Evolutionary conservation across 306 rosid genomes (phyloP).

Genomic region (Ammopiptanthus mongolicus): DNA sequence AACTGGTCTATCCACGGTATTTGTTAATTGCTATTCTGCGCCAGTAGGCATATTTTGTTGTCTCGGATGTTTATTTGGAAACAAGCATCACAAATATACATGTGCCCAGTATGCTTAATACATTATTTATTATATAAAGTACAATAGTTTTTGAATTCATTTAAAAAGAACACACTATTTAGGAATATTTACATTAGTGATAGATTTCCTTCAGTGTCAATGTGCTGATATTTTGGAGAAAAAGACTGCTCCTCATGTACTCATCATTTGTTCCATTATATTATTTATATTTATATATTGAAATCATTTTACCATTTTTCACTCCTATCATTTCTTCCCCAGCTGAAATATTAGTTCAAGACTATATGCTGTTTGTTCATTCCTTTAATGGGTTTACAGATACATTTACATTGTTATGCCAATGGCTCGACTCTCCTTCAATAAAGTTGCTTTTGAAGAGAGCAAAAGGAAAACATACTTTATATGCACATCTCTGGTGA

Average conservation of each 20-base stretch:
- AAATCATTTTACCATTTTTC: too few relatives aligned
- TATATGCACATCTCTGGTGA: neutral
- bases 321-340: too few relatives aligned
- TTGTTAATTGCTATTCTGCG: neutral
- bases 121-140: neutral
- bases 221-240: neutral
- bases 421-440: too few relatives aligned
- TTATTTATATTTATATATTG: too few relatives aligned
- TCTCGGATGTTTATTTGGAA: neutral
- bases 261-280: too few relatives aligned
- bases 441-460: too few relatives aligned
- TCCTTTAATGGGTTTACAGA: too few relatives aligned
- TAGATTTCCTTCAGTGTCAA: neutral
- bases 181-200: neutral
- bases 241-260: neutral
- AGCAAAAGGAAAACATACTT: neutral
- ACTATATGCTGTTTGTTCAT: too few relatives aligned
- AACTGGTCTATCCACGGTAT: constrained; percentile 71
- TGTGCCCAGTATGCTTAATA: neutral
- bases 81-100: neutral
- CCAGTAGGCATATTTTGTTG: neutral
- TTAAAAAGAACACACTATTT: neutral
- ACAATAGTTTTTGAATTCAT: neutral
- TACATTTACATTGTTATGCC: too few relatives aligned
- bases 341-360: too few relatives aligned